Percentiles rank a stretch among this genome's conserved stretches.
These are phyloP conservation scores for Aspergillus taichungensis DNA, from an alignment of 495 filamentous ascomycete genomes.

Conservation along the genomic window DNA sequence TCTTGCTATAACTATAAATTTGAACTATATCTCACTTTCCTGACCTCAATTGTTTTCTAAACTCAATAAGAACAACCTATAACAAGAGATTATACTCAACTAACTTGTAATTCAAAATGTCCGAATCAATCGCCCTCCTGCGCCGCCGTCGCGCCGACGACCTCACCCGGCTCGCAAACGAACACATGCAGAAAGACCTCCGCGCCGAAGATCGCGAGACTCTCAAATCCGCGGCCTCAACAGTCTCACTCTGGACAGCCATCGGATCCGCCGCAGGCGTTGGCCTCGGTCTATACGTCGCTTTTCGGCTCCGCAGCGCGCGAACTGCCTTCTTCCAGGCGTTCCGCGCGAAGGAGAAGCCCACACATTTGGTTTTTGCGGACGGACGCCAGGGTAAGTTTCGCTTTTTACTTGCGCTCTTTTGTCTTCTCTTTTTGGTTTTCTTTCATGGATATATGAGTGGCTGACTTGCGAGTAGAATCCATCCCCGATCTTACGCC, in stretches of 20 bases:
- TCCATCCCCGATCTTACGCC: conserved; percentile 51
- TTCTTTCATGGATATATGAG: no score
- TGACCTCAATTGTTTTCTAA: no score
- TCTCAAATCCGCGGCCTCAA: conserved; percentile 44
- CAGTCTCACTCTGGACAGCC: conserved; percentile 42
- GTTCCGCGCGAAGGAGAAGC: conserved; percentile 49
- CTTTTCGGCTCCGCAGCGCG: conserved; percentile 45
- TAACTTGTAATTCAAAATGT: conserved; percentile 14
- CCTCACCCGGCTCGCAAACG: conserved; percentile 48
- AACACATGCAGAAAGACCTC: conserved; percentile 57
- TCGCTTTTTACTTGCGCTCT: background rate
- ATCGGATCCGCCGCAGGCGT: conserved; percentile 53
- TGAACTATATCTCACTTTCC: no score
- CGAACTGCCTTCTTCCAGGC: conserved; percentile 49
- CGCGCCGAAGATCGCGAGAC: conserved; percentile 48
- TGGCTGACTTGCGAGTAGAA: conserved; percentile 28
- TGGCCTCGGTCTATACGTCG: conserved; percentile 48
- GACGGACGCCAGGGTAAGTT: conserved; percentile 47
- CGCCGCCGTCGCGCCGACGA: conserved; percentile 45
- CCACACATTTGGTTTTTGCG: conserved; percentile 52
- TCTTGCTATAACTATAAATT: no score
- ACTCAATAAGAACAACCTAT: no score
- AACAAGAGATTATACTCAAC: no score
- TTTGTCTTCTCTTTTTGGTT: no score
- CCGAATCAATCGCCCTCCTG: conserved; percentile 48